These are phyloP conservation scores for Kodamaea fukazawae DNA, from an alignment of 805 yeast genomes.

Conservation along the genomic window DNA sequence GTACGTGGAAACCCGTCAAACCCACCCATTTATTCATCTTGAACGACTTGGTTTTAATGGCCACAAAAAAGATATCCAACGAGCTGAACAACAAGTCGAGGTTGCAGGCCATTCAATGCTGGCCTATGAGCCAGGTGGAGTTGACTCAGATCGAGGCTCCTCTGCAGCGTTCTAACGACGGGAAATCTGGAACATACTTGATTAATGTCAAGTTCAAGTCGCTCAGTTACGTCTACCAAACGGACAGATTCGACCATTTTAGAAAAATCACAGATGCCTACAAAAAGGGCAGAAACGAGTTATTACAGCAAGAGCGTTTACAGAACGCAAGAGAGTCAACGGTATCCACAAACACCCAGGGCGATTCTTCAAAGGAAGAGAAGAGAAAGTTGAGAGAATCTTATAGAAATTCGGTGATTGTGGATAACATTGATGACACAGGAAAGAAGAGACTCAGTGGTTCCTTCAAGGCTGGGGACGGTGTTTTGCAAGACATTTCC, in stretches of 20 bases:
- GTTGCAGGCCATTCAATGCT: constrained; percentile 71
- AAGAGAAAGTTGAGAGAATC: constrained; percentile 39
- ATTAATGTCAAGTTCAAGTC: constrained; percentile 49
- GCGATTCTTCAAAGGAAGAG: constrained; percentile 30
- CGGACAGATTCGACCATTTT: constrained; percentile 58
- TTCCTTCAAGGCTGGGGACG: constrained; percentile 33
- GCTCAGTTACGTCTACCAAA: constrained; percentile 54
- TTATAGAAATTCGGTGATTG: constrained; percentile 51
- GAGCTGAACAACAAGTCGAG: constrained; percentile 34
- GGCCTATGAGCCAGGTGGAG: constrained; percentile 66
- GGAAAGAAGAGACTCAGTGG: constrained; percentile 23
- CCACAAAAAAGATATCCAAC: constrained; percentile 50
- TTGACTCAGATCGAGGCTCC: constrained; percentile 39
- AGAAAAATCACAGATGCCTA: constrained; percentile 52
- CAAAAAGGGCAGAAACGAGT: constrained; percentile 59
- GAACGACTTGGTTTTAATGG: constrained; percentile 74
- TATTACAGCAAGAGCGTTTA: constrained; percentile 29
- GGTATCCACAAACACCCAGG: constrained; percentile 1
- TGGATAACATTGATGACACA: constrained; percentile 35
- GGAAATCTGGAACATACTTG: constrained; percentile 30
- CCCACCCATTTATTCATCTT: constrained; percentile 73
- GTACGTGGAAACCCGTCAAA: constrained; percentile 77
- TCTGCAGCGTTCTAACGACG: constrained; percentile 11
- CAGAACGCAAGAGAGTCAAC: constrained; percentile 15
- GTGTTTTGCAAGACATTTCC: constrained; percentile 55